Conservation (phyloP, 169 alveolate species). For the Plasmodium knowlesi region DNA sequence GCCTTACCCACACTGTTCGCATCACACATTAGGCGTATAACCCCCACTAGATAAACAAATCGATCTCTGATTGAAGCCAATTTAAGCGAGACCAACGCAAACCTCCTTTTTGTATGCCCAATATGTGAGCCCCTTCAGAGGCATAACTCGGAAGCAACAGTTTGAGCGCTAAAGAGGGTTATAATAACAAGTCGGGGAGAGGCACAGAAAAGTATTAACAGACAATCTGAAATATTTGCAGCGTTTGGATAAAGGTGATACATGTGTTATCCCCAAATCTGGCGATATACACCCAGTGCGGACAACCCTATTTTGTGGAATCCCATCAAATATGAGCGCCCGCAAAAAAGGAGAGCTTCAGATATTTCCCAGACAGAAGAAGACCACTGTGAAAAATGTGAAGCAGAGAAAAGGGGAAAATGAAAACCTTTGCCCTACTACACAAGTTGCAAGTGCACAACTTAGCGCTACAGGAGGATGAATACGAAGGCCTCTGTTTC, state of each 20-base stretch:
- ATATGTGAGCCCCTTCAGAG: neutral
- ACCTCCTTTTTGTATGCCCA: neutral
- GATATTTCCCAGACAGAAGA: neutral
- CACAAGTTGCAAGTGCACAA: constrained; percentile 27
- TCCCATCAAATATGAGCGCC: neutral
- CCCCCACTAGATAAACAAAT: neutral
- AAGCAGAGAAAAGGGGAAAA: constrained; percentile 4
- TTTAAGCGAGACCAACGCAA: neutral
- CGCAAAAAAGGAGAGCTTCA: neutral
- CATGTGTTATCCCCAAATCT: neutral
- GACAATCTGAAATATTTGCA: neutral
- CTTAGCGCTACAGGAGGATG: neutral
- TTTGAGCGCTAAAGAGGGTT: neutral
- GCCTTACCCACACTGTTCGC: neutral
- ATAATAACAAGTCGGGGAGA: neutral
- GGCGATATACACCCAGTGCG: neutral
- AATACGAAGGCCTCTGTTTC: constrained; percentile 4
- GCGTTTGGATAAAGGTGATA: neutral
- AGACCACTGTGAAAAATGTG: neutral
- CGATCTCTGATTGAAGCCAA: neutral
- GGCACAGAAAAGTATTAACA: neutral
- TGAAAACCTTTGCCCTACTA: constrained; percentile 62
- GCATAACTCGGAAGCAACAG: neutral
- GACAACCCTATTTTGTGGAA: neutral
- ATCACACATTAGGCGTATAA: neutral